Conservation (phyloP, 1,284 basidiomycete species). For the Abortiporus biennis region DNA sequence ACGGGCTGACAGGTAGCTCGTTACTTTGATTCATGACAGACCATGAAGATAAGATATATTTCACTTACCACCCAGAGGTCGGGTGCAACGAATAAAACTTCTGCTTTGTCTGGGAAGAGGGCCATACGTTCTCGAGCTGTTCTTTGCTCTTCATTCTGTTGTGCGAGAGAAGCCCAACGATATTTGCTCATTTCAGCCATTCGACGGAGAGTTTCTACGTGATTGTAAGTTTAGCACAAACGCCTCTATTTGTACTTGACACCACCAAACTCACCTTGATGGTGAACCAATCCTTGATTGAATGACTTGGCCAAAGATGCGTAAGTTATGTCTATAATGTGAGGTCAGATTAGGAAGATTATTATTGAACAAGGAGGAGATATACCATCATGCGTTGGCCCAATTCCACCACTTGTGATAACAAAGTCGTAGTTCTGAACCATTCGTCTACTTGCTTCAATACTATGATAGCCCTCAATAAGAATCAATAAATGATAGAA, state of each 20-base stretch:
- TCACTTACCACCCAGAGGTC: constrained; percentile 79
- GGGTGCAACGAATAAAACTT: constrained; percentile 66
- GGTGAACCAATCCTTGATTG: constrained; percentile 65
- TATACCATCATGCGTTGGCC: constrained; percentile 81
- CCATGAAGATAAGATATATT: background rate
- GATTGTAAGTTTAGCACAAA: background rate
- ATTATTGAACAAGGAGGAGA: background rate
- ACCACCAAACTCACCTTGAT: constrained; percentile 32
- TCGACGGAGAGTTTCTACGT: constrained; percentile 75
- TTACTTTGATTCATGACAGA: no score
- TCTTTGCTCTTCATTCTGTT: constrained; percentile 66
- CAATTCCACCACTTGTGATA: constrained; percentile 82
- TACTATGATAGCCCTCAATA: constrained; percentile 33
- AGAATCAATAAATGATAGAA: constrained; percentile 8
- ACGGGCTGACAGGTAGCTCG: no score
- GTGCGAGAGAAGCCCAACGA: constrained; percentile 41
- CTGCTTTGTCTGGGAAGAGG: constrained; percentile 71
- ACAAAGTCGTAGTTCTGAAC: constrained; percentile 84
- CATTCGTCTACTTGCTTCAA: constrained; percentile 82
- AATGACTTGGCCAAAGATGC: constrained; percentile 85
- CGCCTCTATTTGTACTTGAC: background rate
- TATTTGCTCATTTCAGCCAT: constrained; percentile 68
- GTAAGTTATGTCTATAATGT: constrained; percentile 77
- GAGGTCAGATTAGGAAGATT: constrained; percentile 11
- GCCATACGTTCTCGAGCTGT: constrained; percentile 80